A percentile compares a stretch with the other conserved stretches of the same genome.
Conservation (phyloP, 1,139 yeast species). For the Sugiyamaella grinbergsii region DNA sequence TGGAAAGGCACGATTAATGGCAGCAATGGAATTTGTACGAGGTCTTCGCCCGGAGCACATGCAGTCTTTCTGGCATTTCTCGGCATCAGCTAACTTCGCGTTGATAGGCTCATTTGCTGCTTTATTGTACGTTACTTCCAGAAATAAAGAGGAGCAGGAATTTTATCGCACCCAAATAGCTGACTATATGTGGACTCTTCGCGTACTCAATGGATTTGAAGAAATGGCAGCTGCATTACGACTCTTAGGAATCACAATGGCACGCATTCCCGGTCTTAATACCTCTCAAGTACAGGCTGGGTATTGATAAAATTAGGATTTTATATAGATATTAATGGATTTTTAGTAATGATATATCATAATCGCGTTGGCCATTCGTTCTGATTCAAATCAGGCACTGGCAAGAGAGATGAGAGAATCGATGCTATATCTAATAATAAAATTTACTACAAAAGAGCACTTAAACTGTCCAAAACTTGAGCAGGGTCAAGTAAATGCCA, state of each 20-base stretch:
- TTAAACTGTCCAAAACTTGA: constrained; percentile 78
- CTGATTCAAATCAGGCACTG: too few relatives aligned
- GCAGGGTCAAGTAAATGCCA: constrained; percentile 85
- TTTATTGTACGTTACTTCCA: constrained; percentile 51
- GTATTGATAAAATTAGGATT: constrained; percentile 2
- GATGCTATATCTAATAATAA: background rate
- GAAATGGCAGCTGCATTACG: constrained; percentile 71
- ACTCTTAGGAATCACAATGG: constrained; percentile 53
- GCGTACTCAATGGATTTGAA: constrained; percentile 71
- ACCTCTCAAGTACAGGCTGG: constrained; percentile 11
- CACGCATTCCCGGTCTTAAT: constrained; percentile 32
- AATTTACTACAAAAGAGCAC: constrained; percentile 3
- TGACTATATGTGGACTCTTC: constrained; percentile 73
- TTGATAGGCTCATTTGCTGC: constrained; percentile 87
- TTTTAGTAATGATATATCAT: too few relatives aligned
- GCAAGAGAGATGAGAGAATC: too few relatives aligned
- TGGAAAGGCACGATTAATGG: constrained; percentile 75
- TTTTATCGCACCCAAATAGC: constrained; percentile 67
- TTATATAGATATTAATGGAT: too few relatives aligned
- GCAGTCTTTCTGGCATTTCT: constrained; percentile 86
- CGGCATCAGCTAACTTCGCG: constrained; percentile 74
- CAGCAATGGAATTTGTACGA: constrained; percentile 78
- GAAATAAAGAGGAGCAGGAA: constrained; percentile 55
- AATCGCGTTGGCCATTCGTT: too few relatives aligned
- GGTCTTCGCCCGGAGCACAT: constrained; percentile 78